Percentiles rank a stretch among this genome's conserved stretches.
Conservation (phyloP, 768 basidiomycete genomes). For the Termitomyces titanicus region DNA sequence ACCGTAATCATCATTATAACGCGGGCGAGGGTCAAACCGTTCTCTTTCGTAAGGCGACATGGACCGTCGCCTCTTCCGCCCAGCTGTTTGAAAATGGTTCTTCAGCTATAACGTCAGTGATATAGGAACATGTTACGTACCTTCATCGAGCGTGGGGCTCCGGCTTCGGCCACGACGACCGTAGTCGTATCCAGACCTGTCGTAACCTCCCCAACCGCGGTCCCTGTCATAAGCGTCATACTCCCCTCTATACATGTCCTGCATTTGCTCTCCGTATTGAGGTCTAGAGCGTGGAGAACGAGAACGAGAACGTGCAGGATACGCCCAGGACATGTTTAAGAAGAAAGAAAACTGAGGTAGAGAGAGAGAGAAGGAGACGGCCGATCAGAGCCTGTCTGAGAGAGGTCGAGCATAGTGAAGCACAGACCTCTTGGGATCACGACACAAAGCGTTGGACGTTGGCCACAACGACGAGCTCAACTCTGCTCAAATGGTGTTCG, state of each 20-base stretch:
- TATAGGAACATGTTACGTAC: constrained; percentile 27
- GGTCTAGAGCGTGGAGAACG: constrained; percentile 70
- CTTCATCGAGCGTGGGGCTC: constrained; percentile 69
- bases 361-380: constrained; percentile 57
- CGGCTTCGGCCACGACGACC: constrained; percentile 71
- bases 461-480: constrained; percentile 40
- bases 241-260: constrained; percentile 58
- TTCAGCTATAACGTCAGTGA: constrained; percentile 11
- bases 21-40: constrained; percentile 77
- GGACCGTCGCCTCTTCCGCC: constrained; percentile 78
- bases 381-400: constrained; percentile 71
- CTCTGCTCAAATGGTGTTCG: constrained; percentile 49
- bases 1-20: constrained; percentile 84
- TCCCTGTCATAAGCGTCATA: constrained; percentile 78
- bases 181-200: constrained; percentile 66
- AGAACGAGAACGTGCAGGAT: constrained; percentile 81
- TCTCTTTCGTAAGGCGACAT: constrained; percentile 81
- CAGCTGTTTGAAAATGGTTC: constrained; percentile 30
- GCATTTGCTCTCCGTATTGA: constrained; percentile 51
- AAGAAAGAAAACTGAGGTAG: constrained; percentile 49
- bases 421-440: constrained; percentile 87
- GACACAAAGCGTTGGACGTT: constrained; percentile 45
- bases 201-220: constrained; percentile 66
- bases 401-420: constrained; percentile 87
- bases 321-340: constrained; percentile 81